Conservation (phyloP, 1,139 yeast genomes). For the Protomyces pachydermus region DNA sequence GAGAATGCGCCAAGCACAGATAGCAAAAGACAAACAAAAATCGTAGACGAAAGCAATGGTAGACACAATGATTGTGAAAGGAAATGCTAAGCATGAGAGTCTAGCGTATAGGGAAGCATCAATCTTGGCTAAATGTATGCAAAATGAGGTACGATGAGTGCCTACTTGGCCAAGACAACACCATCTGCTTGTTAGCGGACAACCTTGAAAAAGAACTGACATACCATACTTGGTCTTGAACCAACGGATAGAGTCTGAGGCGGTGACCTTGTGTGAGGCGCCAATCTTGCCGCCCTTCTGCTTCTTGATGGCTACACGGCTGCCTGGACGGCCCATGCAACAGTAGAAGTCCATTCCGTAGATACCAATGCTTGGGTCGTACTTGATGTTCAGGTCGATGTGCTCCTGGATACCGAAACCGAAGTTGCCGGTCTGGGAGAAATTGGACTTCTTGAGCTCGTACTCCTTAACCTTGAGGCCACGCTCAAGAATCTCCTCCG, state of each 20-base stretch:
- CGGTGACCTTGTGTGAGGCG: slow-evolving; percentile 84
- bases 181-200: background rate
- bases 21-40: background rate
- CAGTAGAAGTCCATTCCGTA: slow-evolving; percentile 99
- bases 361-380: slow-evolving; percentile 99
- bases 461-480: slow-evolving; percentile 99
- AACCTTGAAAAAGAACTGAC: background rate
- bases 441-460: slow-evolving; percentile 90
- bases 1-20: slow-evolving; percentile 10
- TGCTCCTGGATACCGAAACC: slow-evolving; percentile 99
- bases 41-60: too few relatives aligned
- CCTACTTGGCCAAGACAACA: background rate
- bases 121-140: background rate
- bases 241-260: slow-evolving; percentile 96
- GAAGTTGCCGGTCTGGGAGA: slow-evolving; percentile 98
- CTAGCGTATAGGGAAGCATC: background rate
- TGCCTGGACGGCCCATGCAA: slow-evolving; percentile 99
- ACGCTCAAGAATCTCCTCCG: slow-evolving; percentile 99
- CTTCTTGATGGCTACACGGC: slow-evolving; percentile 99
- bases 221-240: slow-evolving; percentile 98
- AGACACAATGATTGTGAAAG: too few relatives aligned
- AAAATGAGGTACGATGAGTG: background rate
- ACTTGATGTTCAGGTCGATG: slow-evolving; percentile 99
- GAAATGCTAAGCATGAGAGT: background rate
- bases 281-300: slow-evolving; percentile 87